Evolutionary conservation across 2,329 filamentous ascomycete species (phyloP).

Genomic region (Trichoderma sp.): DNA sequence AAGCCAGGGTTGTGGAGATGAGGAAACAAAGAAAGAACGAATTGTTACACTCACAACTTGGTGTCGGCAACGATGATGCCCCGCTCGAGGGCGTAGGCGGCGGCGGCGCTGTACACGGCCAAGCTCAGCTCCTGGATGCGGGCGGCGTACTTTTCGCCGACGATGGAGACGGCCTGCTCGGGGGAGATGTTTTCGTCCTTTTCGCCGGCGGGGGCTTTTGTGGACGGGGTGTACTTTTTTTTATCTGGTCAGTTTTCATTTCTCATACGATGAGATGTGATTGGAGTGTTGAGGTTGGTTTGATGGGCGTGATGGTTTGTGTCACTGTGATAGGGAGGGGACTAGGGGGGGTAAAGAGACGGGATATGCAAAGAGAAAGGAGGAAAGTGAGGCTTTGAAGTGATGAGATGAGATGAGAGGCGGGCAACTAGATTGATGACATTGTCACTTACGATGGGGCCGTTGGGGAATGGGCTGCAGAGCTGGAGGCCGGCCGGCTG

Average conservation of each 20-base stretch:
- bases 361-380: not conserved
- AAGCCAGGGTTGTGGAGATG: no score
- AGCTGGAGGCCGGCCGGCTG: constrained; percentile 69
- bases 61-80: constrained; percentile 40
- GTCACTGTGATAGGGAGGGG: no score
- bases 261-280: not conserved
- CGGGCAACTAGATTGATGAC: no score
- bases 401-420: no score
- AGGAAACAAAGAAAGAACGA: no score
- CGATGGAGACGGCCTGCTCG: constrained; percentile 57
- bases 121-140: constrained; percentile 40
- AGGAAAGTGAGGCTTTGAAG: not conserved
- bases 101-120: constrained; percentile 48
- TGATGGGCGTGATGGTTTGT: no score
- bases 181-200: constrained; percentile 86
- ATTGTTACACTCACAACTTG: constrained; percentile 11
- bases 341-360: not conserved
- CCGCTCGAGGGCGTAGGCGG: constrained; percentile 58
- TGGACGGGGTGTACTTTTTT: constrained; percentile 62
- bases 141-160: constrained; percentile 41
- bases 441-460: constrained; percentile 44
- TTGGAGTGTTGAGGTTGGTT: not conserved
- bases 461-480: constrained; percentile 69
- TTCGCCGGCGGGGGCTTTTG: constrained; percentile 77
- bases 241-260: not conserved